Base-by-base conservation (phyloP, 495 filamentous ascomycete species). In the Penicillium lividum region DNA sequence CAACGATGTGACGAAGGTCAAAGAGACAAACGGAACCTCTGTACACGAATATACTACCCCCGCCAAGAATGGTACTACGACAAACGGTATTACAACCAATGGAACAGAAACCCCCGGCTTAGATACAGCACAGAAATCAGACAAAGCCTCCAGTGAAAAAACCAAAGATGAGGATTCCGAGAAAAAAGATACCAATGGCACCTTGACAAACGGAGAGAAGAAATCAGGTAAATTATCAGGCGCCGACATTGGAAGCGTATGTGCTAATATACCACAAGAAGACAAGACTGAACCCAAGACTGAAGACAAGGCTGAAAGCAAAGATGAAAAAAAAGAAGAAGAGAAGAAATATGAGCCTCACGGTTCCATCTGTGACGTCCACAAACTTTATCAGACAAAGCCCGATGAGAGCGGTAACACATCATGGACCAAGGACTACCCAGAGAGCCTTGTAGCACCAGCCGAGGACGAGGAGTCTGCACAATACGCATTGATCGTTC, bases 401-500 rank as follows among this genome's bases (percentile, higher is more conserved):
- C 60, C 60, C 22, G 71, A 74, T 30, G 51, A 65, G 0, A 59
- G 50, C 30, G 67, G 64, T 0, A 31, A 54, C 7, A 53, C 54
- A 13, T 61, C 62, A 42, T 77, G 74, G 76, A 71, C 70, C 28
- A 70, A 74, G 31, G 58, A 71, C 13, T 53, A 61, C 49, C 82
- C 80, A 2, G 67, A 77, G 25, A 73, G 82, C 54, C 56, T 84
- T 10, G 69, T 73, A 9, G 69, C 76, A 8, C 69, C 80, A 3
- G 82, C 74, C 0, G 81, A 85, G 58, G 76, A 83, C 54, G 73
- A 70, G 6, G 74, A 80, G 36, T 82, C 76, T 8, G 76, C 74
- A 30, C 78, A 80, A 58, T 84, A 73, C 59, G 82, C 80, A 4
- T 66, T 86, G 22, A 61, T 86, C 11, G 69, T 84, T 2, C 76